Percentiles rank a stretch among this genome's conserved stretches.
Evolutionary conservation across 352 stramenopile genomes (phyloP).

Genomic region (Phytopythium litorale): DNA sequence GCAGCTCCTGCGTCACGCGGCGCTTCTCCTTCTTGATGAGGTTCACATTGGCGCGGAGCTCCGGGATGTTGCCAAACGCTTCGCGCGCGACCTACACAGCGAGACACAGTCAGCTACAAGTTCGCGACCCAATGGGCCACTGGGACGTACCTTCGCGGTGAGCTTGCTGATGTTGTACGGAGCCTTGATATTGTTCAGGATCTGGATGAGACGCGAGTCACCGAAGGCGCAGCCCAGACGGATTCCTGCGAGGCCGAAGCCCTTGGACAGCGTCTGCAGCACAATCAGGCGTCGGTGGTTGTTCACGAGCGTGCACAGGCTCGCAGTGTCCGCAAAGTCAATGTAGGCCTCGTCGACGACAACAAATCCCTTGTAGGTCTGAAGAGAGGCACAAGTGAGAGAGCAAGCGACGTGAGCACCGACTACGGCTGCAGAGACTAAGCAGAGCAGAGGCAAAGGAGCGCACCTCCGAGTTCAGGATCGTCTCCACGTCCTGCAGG

Average conservation of each 20-base stretch:
- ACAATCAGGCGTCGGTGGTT: conserved; percentile 95
- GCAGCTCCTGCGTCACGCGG: conserved; percentile 77
- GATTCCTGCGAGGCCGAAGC: conserved; percentile 97
- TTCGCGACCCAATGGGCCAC: neutral
- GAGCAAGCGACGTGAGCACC: neutral
- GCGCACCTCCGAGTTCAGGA: conserved; percentile 78
- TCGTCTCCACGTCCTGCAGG: conserved; percentile 84
- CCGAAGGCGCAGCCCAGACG: conserved; percentile 91
- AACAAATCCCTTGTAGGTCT: conserved; percentile 92
- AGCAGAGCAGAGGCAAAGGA: neutral
- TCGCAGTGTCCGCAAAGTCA: conserved; percentile 89
- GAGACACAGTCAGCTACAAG: neutral
- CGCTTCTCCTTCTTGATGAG: conserved; percentile 84
- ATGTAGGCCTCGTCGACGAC: conserved; percentile 99
- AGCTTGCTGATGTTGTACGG: conserved; percentile 99
- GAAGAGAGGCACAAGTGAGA: neutral
- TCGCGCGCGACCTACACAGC: conserved; percentile 47
- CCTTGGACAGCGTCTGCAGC: conserved; percentile 97
- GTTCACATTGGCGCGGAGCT: conserved; percentile 56
- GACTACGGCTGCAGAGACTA: neutral
- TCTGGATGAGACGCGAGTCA: conserved; percentile 91
- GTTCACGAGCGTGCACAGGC: conserved; percentile 86
- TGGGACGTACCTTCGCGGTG: conserved; percentile 65
- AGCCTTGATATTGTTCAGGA: conserved; percentile 99
- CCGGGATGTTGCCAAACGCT: conserved; percentile 51